Base-by-base conservation (phyloP, 2,329 filamentous ascomycete species). In the Ceratocystis harringtonii region DNA sequence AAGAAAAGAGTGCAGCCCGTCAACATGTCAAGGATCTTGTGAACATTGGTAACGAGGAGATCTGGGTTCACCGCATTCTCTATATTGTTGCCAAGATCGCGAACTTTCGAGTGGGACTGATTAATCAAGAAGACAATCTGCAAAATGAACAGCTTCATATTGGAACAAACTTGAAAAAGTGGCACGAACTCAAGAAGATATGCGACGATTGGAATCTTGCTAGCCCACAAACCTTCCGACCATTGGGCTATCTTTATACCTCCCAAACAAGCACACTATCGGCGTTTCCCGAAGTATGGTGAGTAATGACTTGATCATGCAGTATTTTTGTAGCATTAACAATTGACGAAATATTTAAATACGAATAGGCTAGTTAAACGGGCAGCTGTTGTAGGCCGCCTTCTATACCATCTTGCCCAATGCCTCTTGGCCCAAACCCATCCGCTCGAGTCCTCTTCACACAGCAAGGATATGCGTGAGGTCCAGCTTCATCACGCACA, bases 371-470 rank as follows among this genome's bases (percentile, higher is more conserved):
- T 95, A 63, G 85, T 92, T 70, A 94, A 94, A 74, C 83, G 89
- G 66, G 82, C 89, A 2, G 89, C 90, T 2, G 86, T 94, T 41
- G 83, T 95, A 30, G 90, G 89, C 3, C 84, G 90, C 60, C 79
- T 96, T 7, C 91, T 96, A 73, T 96, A 95, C 72, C 92, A 96
- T 72, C 94, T 89, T 0, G 86, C 89, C 25, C 87, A 92, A 76
- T 87, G 89, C 69, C 77, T 96, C 43, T 81, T 96, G 4, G 84
- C 88, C 2, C 89, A 92, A 70, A 86, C 86, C 25, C 87, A 96
- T 72, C 92, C 92, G 0, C 74, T 87, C 63, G 80, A 85, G 45
- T 78, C 82, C 10, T 77, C 80, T 6, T 79, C 83, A 45, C 78
- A 78, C 19, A 79, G 80, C 1, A 78, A 83, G 3, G 86, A 90